Base-by-base conservation (phyloP, 2,329 filamentous ascomycete species). In the Curvularia hawaiiensis region DNA sequence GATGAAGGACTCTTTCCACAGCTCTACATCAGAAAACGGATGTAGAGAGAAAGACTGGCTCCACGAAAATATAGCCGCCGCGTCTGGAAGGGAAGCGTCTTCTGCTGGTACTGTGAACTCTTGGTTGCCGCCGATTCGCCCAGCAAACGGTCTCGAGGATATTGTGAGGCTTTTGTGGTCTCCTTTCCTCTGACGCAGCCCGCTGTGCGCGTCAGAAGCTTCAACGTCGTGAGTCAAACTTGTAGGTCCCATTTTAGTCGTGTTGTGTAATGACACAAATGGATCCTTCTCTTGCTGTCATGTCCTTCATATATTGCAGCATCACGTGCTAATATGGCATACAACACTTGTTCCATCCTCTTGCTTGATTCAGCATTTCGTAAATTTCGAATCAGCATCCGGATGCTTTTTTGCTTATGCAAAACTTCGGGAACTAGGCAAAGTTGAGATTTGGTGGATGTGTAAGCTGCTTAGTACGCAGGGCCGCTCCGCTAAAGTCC, bases 1-100 rank as follows among this genome's bases (percentile, higher is more conserved):
- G 31, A 68, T 62, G 40, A 58, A 58, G 5, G 63, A 59, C 46
- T 69, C 60, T 53, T 69, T 71, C 62, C 63, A 68, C 7, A 69
- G 47, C 26, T 66, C 67, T 10, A 60, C 16, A 39, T 65, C 63
- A 4, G 50, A 39, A 33, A 70, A 67, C 6, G 54, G 61, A 11
- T 12, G 41, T 10, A 16, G 16, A 26, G 47, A 33, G 18, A 46
- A 20, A n/a, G 35, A 50, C 16, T 28, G 35, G n/a, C 10, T 24
- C 33, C 33, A 50, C 14, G 47, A 40, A 10, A 28, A 40, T 9
- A 11, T 11, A 10, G 46, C 46, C 26, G 22, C 22, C 20, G 47
- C 47, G 11, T 50, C 47, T 11, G 35, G 35, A 14, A 11, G 0
- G 11, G 31, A 26, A 7, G 46, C 14, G 31, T 38, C 33, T 12